A percentile compares a stretch with the other conserved stretches of the same genome.
phyloP scores from a whole-genome alignment of 1,139 yeast genomes.

The Taphrina communis region DNA sequence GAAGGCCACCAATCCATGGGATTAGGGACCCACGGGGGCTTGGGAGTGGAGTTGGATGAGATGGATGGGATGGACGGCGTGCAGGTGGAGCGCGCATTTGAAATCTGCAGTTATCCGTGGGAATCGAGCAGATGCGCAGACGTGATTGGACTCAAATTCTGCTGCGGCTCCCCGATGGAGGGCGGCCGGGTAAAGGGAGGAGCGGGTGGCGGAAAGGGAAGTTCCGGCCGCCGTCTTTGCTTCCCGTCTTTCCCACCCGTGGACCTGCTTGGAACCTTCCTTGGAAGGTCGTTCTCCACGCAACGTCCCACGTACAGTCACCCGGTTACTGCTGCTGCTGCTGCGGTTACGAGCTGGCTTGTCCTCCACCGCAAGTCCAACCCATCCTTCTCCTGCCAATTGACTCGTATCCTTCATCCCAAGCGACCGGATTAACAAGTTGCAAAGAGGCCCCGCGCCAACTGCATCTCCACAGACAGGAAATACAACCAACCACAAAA shows the following conservation, averaged over 20 bases:
- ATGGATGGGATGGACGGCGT: not conserved
- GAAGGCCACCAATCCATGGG: not conserved
- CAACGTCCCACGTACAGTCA: too few relatives aligned
- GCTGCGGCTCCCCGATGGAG: not conserved
- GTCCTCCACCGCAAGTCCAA: too few relatives aligned
- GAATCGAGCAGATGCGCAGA: not conserved
- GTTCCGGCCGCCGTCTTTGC: too few relatives aligned
- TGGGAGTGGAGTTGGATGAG: not conserved
- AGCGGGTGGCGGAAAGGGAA: not conserved
- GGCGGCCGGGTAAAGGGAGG: not conserved
- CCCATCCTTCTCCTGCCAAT: too few relatives aligned
- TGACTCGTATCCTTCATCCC: not conserved
- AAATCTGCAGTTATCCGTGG: not conserved
- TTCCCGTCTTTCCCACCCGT: too few relatives aligned
- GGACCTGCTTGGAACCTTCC: too few relatives aligned
- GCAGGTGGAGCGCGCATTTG: not conserved
- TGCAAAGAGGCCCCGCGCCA: not conserved
- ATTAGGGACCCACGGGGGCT: not conserved
- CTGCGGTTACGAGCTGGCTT: too few relatives aligned
- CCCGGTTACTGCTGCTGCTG: too few relatives aligned
- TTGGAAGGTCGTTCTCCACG: too few relatives aligned
- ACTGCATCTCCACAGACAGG: not conserved
- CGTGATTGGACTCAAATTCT: not conserved
- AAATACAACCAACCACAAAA: too few relatives aligned
- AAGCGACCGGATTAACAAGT: slow-evolving; percentile 3